These are phyloP conservation scores for Alternaria postmessia DNA, from an alignment of 2,329 filamentous ascomycete genomes.

Conservation along the genomic window DNA sequence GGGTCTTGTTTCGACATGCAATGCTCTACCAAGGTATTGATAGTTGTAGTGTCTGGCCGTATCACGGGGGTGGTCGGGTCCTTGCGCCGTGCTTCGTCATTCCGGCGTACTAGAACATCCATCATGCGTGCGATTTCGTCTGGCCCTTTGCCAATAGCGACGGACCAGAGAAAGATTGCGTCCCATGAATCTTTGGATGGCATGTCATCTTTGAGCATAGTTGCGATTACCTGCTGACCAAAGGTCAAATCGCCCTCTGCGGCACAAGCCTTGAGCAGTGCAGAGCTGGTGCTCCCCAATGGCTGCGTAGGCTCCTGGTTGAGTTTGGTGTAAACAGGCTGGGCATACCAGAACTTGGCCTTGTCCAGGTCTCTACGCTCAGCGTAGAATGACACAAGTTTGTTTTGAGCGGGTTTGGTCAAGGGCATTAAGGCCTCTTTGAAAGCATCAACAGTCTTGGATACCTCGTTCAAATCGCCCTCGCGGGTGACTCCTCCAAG, in stretches of 20 bases:
- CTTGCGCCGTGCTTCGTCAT: constrained; percentile 54
- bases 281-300: constrained; percentile 55
- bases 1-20: constrained; percentile 75
- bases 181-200: constrained; percentile 70
- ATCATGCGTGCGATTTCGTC: constrained; percentile 79
- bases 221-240: constrained; percentile 54
- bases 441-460: constrained; percentile 64
- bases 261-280: constrained; percentile 67
- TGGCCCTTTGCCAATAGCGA: constrained; percentile 73
- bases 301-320: constrained; percentile 17
- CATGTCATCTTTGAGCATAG: constrained; percentile 42
- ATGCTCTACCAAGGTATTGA: constrained; percentile 78
- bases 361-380: constrained; percentile 64
- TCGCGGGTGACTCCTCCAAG: constrained; percentile 70
- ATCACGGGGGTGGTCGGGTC: constrained; percentile 41
- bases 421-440: constrained; percentile 52
- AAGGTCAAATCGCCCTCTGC: constrained; percentile 37
- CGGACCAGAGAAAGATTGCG: constrained; percentile 77
- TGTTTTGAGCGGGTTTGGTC: constrained; percentile 51
- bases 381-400: constrained; percentile 71
- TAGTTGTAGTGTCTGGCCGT: constrained; percentile 70
- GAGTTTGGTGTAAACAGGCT: constrained; percentile 54
- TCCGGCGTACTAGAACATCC: constrained; percentile 66
- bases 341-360: constrained; percentile 73
- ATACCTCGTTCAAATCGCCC: constrained; percentile 65